Evolutionary conservation across 495 filamentous ascomycete species (phyloP), one percentile per base, ranked within the genome.

Genomic region (Aspergillus coremiiformis): DNA sequence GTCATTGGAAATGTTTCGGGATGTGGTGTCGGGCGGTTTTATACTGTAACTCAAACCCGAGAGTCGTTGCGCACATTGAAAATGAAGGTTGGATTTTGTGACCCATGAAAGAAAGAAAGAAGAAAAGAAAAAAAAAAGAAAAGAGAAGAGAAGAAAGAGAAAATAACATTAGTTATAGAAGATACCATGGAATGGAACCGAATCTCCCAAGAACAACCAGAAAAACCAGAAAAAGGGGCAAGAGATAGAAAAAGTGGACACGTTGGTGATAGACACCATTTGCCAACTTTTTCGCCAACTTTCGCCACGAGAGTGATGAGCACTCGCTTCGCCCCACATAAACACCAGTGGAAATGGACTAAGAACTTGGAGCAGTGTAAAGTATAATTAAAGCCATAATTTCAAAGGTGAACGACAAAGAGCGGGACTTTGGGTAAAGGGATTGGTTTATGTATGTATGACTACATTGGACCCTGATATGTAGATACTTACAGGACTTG

Each of bases 241-340:
- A 53, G 4, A 20, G 12, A 49, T 26, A 42, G 44, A 20, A 50
- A 4, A 17, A 47, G 56, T 62, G 59, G 59, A 24, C 32, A 52
- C 55, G n/a, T 49, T 58, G 50, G 59, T 45, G 47, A 58, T 58
- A 58, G 53, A 54, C 59, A 49, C 51, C 52, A 58, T 50, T 33
- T 48, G 54, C 59, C 54, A 53, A 47, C 27, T 24, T 17, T 60
- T 50, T 33, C 51, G 54, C 59, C 54, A 53, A 47, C 27, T 24
- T 17, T 60, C 47, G 57, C 57, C 57, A 63, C 60, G 56, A 59
- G 57, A 59, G 56, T 44, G 45, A 56, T 57, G 52, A 47, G 44
- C 51, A 55, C 42, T 55, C 8, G 58, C 52, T 44, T 54, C 47
- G 54, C 51, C 58, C 58, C 58, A 61, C 49, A 41, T 9, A 26